These are phyloP conservation scores for Hansenula sp. DNA, from an alignment of 1,139 yeast species.

Conservation along the genomic window DNA sequence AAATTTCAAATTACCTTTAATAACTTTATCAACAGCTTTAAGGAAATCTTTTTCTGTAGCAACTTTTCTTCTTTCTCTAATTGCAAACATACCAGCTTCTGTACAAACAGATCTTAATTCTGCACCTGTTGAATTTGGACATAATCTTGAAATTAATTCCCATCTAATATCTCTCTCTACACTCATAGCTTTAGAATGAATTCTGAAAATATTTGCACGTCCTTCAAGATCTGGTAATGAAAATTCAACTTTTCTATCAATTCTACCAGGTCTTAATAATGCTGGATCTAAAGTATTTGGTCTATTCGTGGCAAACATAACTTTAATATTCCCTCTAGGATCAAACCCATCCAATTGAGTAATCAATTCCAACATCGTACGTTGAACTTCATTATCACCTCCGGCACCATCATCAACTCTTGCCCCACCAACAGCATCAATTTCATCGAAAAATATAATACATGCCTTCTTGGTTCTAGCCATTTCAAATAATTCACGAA, in stretches of 20 bases:
- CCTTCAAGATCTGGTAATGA: slow-evolving; percentile 96
- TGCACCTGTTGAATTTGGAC: slow-evolving; percentile 99
- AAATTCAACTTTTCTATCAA: slow-evolving; percentile 96
- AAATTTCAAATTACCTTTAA: slow-evolving; percentile 96
- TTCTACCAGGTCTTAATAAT: slow-evolving; percentile 93
- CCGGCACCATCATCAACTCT: slow-evolving; percentile 99
- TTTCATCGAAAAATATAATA: slow-evolving; percentile 88
- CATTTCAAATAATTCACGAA: slow-evolving; percentile 95
- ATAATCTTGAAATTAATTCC: slow-evolving; percentile 94
- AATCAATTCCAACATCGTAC: slow-evolving; percentile 97
- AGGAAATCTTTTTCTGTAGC: slow-evolving; percentile 97
- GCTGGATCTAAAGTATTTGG: slow-evolving; percentile 99
- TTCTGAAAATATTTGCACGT: slow-evolving; percentile 93
- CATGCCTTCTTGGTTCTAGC: slow-evolving; percentile 98
- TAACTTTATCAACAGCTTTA: slow-evolving; percentile 96
- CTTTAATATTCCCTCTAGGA: slow-evolving; percentile 97
- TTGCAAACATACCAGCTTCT: slow-evolving; percentile 99
- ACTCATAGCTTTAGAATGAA: slow-evolving; percentile 96
- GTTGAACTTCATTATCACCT: slow-evolving; percentile 97
- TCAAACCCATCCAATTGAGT: slow-evolving; percentile 98
- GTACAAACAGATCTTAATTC: slow-evolving; percentile 95
- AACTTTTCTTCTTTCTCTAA: slow-evolving; percentile 95
- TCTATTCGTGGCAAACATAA: slow-evolving; percentile 98
- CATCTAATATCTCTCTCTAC: slow-evolving; percentile 96
- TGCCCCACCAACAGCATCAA: slow-evolving; percentile 98